Evolutionary conservation across 2,329 filamentous ascomycete species (phyloP).

Genomic region (Penicillium sp.): DNA sequence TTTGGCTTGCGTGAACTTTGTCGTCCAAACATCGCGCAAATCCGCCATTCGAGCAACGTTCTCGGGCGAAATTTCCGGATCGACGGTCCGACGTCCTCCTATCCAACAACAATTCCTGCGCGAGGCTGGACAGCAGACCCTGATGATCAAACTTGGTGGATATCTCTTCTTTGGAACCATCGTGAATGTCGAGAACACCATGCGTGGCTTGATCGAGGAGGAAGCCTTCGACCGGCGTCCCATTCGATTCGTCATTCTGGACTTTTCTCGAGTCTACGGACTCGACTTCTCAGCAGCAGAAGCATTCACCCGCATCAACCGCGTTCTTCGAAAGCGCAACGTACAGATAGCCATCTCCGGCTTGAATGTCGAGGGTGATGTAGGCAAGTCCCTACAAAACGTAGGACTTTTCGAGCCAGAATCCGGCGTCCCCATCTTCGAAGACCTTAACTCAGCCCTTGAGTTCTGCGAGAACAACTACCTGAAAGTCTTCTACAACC

Average conservation of each 20-base stretch:
- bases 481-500: conserved; percentile 74
- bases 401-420: conserved; percentile 77
- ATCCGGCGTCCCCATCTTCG: conserved; percentile 75
- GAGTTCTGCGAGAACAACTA: conserved; percentile 95
- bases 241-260: conserved; percentile 85
- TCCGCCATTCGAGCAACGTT: conserved; percentile 90
- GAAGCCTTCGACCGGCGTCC: conserved; percentile 74
- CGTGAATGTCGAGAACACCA: conserved; percentile 87
- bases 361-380: conserved; percentile 69
- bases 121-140: conserved; percentile 82
- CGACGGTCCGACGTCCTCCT: conserved; percentile 87
- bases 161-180: conserved; percentile 99
- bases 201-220: conserved; percentile 78
- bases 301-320: conserved; percentile 88
- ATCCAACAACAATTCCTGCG: conserved; percentile 84
- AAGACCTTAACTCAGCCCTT: conserved; percentile 86
- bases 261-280: conserved; percentile 84
- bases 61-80: conserved; percentile 82
- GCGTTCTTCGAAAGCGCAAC: conserved; percentile 72
- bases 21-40: conserved; percentile 85
- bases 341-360: conserved; percentile 83
- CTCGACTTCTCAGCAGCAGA: conserved; percentile 96
- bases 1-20: conserved; percentile 84
- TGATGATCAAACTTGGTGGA: conserved; percentile 85
- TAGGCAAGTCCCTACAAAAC: conserved; percentile 76